Evolutionary conservation across 2,329 filamentous ascomycete species (phyloP).

Genomic region (Neobulgaria alba): DNA sequence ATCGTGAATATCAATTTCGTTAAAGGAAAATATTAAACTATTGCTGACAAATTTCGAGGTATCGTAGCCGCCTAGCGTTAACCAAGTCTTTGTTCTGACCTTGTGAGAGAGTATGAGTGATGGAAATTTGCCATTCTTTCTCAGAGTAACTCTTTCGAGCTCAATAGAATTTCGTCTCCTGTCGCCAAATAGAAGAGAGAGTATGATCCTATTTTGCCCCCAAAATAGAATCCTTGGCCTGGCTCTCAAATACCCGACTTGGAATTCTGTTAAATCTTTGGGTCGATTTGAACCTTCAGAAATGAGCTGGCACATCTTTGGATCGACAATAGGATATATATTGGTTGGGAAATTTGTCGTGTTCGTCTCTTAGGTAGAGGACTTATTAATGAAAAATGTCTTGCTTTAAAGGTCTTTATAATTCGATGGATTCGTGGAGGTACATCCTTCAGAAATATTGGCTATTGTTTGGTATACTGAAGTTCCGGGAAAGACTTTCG

Average conservation of each 20-base stretch:
- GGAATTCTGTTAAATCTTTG: too few species aligned
- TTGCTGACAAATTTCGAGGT: conserved; percentile 33
- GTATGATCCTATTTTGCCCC: too few species aligned
- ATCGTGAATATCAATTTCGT: conserved; percentile 30
- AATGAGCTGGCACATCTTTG: too few species aligned
- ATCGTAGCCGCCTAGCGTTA: conserved; percentile 32
- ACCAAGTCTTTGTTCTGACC: too few species aligned
- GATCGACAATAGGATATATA: conserved; percentile 16
- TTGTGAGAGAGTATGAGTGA: too few species aligned
- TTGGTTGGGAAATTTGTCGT: conserved; percentile 9
- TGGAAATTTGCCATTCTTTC: too few species aligned
- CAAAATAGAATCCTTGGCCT: too few species aligned
- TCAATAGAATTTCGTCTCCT: too few species aligned
- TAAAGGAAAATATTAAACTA: conserved; percentile 31
- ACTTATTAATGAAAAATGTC: conserved; percentile 30
- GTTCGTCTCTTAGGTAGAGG: conserved; percentile 28
- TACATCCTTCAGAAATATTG: conserved; percentile 16
- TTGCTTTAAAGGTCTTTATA: conserved; percentile 32
- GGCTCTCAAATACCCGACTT: too few species aligned
- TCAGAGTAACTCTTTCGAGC: too few species aligned
- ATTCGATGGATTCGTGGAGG: conserved; percentile 13
- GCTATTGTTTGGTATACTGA: conserved; percentile 24
- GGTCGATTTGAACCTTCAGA: too few species aligned
- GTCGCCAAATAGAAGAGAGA: too few species aligned
- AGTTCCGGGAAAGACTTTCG: conserved; percentile 34